Base-by-base conservation (phyloP, 2,329 filamentous ascomycete genomes). In the Lasiodiplodia sp. region DNA sequence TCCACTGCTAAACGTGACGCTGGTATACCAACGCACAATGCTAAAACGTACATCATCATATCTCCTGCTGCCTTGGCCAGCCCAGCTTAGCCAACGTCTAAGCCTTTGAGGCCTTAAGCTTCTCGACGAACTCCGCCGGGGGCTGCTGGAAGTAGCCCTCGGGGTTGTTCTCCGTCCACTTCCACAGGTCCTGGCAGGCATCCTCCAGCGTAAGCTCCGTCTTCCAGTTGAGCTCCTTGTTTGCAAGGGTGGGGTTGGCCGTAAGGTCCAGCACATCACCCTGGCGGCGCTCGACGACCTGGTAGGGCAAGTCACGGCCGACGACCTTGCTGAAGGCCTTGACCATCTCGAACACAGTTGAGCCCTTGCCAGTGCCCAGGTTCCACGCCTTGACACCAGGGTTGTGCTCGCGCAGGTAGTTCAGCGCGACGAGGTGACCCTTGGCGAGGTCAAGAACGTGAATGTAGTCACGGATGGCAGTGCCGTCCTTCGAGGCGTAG, bases 341-440 rank as follows among this genome's bases (percentile, higher is more conserved):
- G 87, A 99, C 90, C 85, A 99, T 99, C 80, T 99, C 94, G 78
- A 94, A 96, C 68, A 99, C 96, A 25, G 96, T 99, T 82, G 92
- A 96, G 74, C 96, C 96, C 74, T 91, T 93, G 70, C 96, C 96
- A 0, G 94, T 97, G 69, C 96, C 96, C 73, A 99, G 81, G 83
- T 99, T 99, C 95, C 95, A 99, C 68, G 94, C 94, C 79, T 93
- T 92, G 73, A 97, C 92, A 68, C 96, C 96, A 21, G 96, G 95
- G 75, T 93, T 88, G 73, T 95, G 84, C 72, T 92, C 87, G 74
- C 92, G 91, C 63, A 97, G 90, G 83, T 96, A 93, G 83, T 96
- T 94, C 74, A 99, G 90, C 25, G 96, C 96, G 69, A 92, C 88
- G 69, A 97, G 85, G 80, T 97, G 94, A 70, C 94, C 94, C 71